Conservation (phyloP, 129 eudicot species). For the Pseudognaphalium luteoalbum region DNA sequence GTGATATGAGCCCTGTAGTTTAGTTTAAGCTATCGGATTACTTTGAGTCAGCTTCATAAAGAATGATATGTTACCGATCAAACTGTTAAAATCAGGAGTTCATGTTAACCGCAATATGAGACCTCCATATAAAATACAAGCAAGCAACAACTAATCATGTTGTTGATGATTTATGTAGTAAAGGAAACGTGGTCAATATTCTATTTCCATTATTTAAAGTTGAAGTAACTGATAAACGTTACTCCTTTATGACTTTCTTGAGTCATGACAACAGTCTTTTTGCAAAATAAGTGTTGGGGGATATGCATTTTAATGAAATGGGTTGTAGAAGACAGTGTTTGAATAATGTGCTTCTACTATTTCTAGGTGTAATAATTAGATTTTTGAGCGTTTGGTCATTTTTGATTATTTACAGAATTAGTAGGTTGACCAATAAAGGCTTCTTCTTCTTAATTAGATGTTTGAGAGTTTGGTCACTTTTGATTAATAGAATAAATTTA, state of each 20-base stretch:
- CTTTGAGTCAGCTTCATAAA: not conserved
- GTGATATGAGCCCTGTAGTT: constrained; percentile 10
- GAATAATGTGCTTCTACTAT: too few species aligned
- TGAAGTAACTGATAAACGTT: not conserved
- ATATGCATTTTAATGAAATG: not conserved
- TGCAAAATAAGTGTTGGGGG: not conserved
- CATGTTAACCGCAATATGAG: not conserved
- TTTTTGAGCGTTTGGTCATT: not conserved
- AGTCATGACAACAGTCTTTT: not conserved
- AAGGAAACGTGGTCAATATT: not conserved
- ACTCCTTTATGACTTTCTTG: constrained; percentile 4
- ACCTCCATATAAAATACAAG: not conserved
- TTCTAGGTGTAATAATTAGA: not conserved
- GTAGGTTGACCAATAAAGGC: too few species aligned
- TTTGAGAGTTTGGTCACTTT: too few species aligned
- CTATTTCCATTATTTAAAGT: too few species aligned
- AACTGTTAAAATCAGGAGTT: not conserved
- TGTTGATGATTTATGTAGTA: not conserved
- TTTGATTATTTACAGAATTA: not conserved
- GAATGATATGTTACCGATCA: not conserved
- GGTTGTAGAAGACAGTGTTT: not conserved
- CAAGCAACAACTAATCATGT: constrained; percentile 3
- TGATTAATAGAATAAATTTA: not conserved
- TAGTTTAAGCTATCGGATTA: not conserved
- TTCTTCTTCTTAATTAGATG: too few species aligned